phyloP scores from a whole-genome alignment of 345 rosid species.

The Salix suchowensis region DNA sequence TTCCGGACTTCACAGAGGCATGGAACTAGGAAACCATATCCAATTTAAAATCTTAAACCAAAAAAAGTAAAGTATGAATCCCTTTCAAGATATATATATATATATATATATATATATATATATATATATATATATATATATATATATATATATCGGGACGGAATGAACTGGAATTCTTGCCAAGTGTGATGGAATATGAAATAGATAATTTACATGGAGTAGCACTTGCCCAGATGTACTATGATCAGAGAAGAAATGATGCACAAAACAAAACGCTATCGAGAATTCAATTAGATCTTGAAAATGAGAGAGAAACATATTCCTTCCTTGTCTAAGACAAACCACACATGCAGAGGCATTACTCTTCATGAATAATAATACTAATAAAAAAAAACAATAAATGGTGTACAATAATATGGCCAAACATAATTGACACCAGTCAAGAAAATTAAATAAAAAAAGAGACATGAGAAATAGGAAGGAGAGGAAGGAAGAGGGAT shows the following conservation, averaged over 20 bases:
- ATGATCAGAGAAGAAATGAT: not conserved
- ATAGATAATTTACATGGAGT: not conserved
- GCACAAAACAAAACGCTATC: not conserved
- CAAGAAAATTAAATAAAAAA: not conserved
- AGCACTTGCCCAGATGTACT: not conserved
- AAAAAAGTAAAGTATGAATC: too few relatives aligned
- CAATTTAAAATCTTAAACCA: too few relatives aligned
- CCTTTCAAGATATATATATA: too few relatives aligned
- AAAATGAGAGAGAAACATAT: conserved; percentile 4
- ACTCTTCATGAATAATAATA: not conserved
- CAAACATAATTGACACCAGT: conserved; percentile 18
- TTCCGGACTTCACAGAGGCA: too few relatives aligned
- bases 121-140: too few relatives aligned
- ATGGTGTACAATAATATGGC: conserved; percentile 26
- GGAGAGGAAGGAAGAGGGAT: not conserved
- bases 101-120: too few relatives aligned
- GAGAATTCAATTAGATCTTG: not conserved
- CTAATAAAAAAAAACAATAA: conserved; percentile 1
- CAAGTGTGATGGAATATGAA: not conserved
- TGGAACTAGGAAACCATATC: too few relatives aligned
- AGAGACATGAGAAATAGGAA: not conserved
- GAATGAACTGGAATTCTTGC: too few relatives aligned
- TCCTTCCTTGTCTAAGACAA: conserved; percentile 14
- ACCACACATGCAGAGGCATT: conserved; percentile 13
- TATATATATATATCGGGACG: not conserved